Evolutionary conservation across 148 eudicot species (phyloP).

Genomic region (Mesembryanthemum crystallinum): DNA sequence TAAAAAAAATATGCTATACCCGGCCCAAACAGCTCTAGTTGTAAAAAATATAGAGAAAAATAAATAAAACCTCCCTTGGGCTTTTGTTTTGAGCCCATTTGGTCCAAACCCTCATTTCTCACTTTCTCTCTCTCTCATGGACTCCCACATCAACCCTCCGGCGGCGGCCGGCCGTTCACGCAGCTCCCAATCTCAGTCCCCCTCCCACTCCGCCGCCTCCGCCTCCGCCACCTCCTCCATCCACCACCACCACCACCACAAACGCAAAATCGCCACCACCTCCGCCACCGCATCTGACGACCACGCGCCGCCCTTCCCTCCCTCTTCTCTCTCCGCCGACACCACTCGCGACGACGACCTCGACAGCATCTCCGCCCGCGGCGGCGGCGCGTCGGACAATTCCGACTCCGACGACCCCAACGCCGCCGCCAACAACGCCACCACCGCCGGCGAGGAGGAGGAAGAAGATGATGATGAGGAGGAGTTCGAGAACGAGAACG

Average conservation of each 20-base stretch:
- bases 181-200: conserved; percentile 81
- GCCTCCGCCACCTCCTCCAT: conserved; percentile 82
- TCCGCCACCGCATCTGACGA: conserved; percentile 54
- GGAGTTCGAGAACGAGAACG: conserved; percentile 48
- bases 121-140: conserved; percentile 33
- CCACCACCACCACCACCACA: conserved; percentile 69
- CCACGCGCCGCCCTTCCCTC: conserved; percentile 63
- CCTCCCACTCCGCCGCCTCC: conserved; percentile 85
- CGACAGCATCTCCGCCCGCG: conserved; percentile 78
- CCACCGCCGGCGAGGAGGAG: conserved; percentile 15
- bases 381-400: conserved; percentile 40
- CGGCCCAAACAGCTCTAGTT: no score
- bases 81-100: conserved; percentile 6
- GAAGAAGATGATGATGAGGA: conserved; percentile 59
- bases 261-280: conserved; percentile 49
- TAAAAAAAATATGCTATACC: no score
- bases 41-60: no score
- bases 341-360: conserved; percentile 67
- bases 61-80: no score
- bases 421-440: conserved; percentile 40
- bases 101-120: background rate
- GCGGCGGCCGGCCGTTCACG: conserved; percentile 58
- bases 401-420: conserved; percentile 64
- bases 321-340: conserved; percentile 61
- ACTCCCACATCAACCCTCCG: conserved; percentile 40